phyloP scores from a whole-genome alignment of 2,329 filamentous ascomycete genomes.

The Grosmannia penicillata region DNA sequence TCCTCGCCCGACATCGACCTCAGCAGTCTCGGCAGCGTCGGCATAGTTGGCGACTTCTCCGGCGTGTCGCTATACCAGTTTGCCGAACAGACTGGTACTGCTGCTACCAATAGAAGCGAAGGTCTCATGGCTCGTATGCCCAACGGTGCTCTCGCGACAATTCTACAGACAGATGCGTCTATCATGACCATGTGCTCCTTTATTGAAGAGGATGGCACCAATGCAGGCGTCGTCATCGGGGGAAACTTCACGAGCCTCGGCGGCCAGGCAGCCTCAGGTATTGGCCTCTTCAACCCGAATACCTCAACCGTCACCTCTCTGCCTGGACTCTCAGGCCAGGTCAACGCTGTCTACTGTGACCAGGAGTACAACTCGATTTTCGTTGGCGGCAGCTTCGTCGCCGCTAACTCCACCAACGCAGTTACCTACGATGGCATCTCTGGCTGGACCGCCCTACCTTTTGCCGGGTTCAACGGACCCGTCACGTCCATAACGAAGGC shows the following conservation, averaged over 20 bases:
- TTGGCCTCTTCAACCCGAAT: constrained; percentile 68
- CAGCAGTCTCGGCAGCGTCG: constrained; percentile 63
- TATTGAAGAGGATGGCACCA: constrained; percentile 46
- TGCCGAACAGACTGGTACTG: constrained; percentile 54
- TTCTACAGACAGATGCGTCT: constrained; percentile 66
- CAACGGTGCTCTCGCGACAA: constrained; percentile 64
- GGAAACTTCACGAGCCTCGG: constrained; percentile 93
- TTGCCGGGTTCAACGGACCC: constrained; percentile 87
- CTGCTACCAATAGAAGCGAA: constrained; percentile 62
- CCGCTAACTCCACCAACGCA: constrained; percentile 74
- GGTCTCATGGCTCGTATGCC: constrained; percentile 70
- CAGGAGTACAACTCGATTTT: constrained; percentile 64
- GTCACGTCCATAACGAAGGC: constrained; percentile 74
- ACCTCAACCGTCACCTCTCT: constrained; percentile 58
- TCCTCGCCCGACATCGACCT: constrained; percentile 66
- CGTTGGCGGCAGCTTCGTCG: constrained; percentile 74
- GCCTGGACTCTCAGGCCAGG: constrained; percentile 66
- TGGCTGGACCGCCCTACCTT: constrained; percentile 69
- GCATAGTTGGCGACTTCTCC: constrained; percentile 77
- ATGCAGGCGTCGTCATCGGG: constrained; percentile 67
- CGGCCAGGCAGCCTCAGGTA: constrained; percentile 57
- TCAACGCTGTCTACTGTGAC: constrained; percentile 75
- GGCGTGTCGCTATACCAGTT: constrained; percentile 85
- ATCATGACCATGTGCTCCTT: constrained; percentile 84
- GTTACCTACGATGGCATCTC: constrained; percentile 59